phyloP scores from a whole-genome alignment of 495 filamentous ascomycete genomes.

The Glarea lozoyensis region DNA sequence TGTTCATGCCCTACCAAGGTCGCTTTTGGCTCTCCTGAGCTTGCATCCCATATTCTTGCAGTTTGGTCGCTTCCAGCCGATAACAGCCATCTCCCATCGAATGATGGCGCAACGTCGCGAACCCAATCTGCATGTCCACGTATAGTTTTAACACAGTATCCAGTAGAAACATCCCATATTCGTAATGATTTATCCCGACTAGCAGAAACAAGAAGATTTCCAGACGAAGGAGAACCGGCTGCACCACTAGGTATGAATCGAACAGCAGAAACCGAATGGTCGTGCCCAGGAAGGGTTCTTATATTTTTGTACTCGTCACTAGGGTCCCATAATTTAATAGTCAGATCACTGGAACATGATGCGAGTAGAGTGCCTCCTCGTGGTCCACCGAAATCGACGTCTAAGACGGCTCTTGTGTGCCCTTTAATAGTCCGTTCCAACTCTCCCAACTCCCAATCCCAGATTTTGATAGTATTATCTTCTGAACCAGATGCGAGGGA shows the following conservation, averaged over 20 bases:
- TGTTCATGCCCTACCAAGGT: conserved; percentile 88
- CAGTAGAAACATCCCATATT: conserved; percentile 90
- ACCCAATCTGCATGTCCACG: conserved; percentile 85
- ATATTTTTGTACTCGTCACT: conserved; percentile 93
- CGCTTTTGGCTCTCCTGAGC: conserved; percentile 66
- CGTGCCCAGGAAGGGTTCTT: conserved; percentile 84
- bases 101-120: conserved; percentile 70
- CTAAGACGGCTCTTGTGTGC: conserved; percentile 82
- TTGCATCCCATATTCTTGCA: conserved; percentile 76
- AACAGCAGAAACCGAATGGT: conserved; percentile 81
- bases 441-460: conserved; percentile 97
- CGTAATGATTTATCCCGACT: conserved; percentile 74
- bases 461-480: conserved; percentile 83
- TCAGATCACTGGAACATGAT: conserved; percentile 82
- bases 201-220: conserved; percentile 74
- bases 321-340: conserved; percentile 96
- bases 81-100: conserved; percentile 75
- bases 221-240: conserved; percentile 50
- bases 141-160: conserved; percentile 83
- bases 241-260: conserved; percentile 81
- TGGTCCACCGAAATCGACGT: conserved; percentile 88
- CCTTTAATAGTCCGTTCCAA: conserved; percentile 87
- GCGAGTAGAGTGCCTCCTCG: conserved; percentile 79
- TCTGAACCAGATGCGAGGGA: conserved; percentile 89
- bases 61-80: conserved; percentile 77